A percentile compares a stretch with the other conserved stretches of the same genome.
phyloP scores from a whole-genome alignment of 768 basidiomycete genomes.

The Psilocybe cyanescens region DNA sequence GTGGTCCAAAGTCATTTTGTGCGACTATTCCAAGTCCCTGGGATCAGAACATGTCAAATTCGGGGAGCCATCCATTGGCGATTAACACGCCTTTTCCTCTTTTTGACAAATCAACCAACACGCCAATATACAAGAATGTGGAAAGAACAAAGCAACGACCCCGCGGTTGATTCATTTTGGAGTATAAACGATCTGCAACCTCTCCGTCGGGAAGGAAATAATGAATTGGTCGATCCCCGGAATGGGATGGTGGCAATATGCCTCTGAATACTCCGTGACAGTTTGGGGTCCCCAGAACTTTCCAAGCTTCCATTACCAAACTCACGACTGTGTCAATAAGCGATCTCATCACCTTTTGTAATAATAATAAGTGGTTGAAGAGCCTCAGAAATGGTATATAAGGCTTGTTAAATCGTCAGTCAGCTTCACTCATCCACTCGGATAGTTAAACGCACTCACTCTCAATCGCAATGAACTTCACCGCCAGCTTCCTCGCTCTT shows the following conservation, averaged over 20 bases:
- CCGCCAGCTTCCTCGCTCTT: conserved; percentile 12
- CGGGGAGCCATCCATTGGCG: not conserved
- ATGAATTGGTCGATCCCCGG: not conserved
- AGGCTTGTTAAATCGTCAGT: not conserved
- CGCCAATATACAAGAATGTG: too few species aligned
- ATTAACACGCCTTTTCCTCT: not conserved
- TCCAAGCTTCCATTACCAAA: not conserved
- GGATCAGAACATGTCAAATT: not conserved
- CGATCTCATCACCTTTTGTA: not conserved
- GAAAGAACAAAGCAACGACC: too few species aligned
- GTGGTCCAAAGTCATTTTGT: not conserved
- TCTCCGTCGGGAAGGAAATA: not conserved
- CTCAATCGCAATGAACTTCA: conserved; percentile 6
- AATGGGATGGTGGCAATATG: not conserved
- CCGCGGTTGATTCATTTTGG: too few species aligned
- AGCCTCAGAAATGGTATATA: not conserved
- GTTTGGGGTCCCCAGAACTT: not conserved
- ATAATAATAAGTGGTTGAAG: not conserved
- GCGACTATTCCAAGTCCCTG: not conserved
- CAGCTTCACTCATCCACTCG: conserved; percentile 6
- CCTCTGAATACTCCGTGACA: not conserved
- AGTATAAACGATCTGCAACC: too few species aligned
- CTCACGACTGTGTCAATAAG: not conserved
- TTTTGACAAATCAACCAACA: not conserved
- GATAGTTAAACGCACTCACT: not conserved